A percentile compares a stretch with the other conserved stretches of the same genome.
phyloP scores from a whole-genome alignment of 2,329 filamentous ascomycete genomes.

The Ceratocystis albifundus region DNA sequence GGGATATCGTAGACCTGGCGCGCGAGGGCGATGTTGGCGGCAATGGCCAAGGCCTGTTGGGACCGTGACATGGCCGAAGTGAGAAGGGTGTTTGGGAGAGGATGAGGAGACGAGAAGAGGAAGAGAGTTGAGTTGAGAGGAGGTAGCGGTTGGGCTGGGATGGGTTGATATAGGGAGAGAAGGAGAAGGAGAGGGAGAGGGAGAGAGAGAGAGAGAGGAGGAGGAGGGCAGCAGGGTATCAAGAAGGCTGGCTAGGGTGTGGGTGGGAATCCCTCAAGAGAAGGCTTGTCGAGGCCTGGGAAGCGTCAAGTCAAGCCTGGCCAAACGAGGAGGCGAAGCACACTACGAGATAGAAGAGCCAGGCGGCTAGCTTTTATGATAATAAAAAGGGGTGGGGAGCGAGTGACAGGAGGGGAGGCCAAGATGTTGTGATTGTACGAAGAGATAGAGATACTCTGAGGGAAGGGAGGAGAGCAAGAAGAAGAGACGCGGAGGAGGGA shows the following conservation, averaged over 20 bases:
- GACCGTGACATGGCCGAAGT: constrained; percentile 2
- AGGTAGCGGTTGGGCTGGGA: not conserved
- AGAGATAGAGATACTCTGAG: too few relatives aligned
- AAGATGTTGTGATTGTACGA: too few relatives aligned
- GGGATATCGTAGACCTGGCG: constrained; percentile 23
- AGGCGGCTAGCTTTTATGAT: not conserved
- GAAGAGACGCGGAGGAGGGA: too few relatives aligned
- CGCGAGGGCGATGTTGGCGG: constrained; percentile 21
- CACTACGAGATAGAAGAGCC: not conserved
- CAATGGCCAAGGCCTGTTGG: constrained; percentile 18
- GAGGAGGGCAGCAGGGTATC: not conserved
- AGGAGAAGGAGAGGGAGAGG: not conserved
- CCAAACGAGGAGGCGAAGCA: not conserved
- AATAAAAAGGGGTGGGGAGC: not conserved
- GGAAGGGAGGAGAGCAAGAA: too few relatives aligned
- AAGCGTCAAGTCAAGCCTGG: not conserved
- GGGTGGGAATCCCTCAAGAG: not conserved
- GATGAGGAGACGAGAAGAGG: not conserved
- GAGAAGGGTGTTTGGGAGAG: not conserved
- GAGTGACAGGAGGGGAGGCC: not conserved
- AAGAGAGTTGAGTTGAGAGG: not conserved
- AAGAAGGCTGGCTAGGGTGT: not conserved
- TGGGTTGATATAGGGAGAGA: not conserved
- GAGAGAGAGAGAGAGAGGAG: not conserved
- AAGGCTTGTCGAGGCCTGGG: not conserved